A percentile compares a stretch with the other conserved stretches of the same genome.
These are phyloP conservation scores for Nemania sp. DNA, from an alignment of 2,329 filamentous ascomycete species.

Conservation along the genomic window DNA sequence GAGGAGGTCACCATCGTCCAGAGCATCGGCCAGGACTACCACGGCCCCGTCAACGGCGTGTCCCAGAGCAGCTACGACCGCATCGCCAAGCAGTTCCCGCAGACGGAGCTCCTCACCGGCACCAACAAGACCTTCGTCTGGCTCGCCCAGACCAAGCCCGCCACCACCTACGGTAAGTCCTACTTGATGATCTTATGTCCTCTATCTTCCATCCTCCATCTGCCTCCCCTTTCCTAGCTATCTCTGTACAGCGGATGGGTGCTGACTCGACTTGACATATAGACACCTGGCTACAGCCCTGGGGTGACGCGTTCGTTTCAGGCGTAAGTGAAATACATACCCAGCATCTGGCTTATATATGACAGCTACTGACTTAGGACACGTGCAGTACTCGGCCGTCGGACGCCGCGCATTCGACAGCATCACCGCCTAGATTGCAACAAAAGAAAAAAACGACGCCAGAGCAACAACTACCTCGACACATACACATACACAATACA, in stretches of 20 bases:
- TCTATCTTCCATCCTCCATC: too few relatives aligned
- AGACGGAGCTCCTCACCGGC: slow-evolving; percentile 21
- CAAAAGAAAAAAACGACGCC: not conserved
- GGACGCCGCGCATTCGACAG: slow-evolving; percentile 24
- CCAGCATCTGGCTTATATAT: not conserved
- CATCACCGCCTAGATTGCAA: slow-evolving; percentile 1
- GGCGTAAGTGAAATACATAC: slow-evolving; percentile 17
- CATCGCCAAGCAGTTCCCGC: slow-evolving; percentile 18
- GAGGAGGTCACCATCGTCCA: slow-evolving; percentile 20
- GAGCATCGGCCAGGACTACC: slow-evolving; percentile 24
- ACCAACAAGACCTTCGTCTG: slow-evolving; percentile 26
- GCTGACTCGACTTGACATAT: slow-evolving; percentile 1
- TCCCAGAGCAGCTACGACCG: slow-evolving; percentile 2
- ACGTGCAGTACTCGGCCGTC: slow-evolving; percentile 19
- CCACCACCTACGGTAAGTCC: slow-evolving; percentile 21
- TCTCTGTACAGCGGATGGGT: not conserved
- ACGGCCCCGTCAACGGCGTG: slow-evolving; percentile 18
- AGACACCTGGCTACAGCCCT: slow-evolving; percentile 27
- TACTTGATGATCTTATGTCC: too few relatives aligned
- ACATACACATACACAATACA: not conserved
- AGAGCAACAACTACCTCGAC: not conserved
- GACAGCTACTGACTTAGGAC: not conserved
- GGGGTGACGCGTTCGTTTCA: slow-evolving; percentile 21
- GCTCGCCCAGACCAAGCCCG: slow-evolving; percentile 24
- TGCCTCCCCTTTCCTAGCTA: not conserved